A percentile compares a stretch with the other conserved stretches of the same genome.
These are phyloP conservation scores for Entophlyctis helioformis DNA, from an alignment of 192 early-diverging fungal species.

Conservation along the genomic window DNA sequence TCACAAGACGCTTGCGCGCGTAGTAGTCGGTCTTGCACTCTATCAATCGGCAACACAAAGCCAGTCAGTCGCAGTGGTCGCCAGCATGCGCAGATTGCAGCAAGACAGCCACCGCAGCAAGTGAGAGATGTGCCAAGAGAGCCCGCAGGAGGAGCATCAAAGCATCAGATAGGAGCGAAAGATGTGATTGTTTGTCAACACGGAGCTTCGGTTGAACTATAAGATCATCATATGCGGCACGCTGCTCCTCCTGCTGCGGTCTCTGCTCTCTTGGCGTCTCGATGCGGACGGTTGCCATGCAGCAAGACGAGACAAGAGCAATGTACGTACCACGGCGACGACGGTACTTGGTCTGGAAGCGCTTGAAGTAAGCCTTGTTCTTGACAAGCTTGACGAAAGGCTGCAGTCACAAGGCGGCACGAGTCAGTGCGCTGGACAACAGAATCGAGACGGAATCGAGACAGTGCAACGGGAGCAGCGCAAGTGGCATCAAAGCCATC, in stretches of 20 bases:
- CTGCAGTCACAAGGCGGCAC: conserved; percentile 7
- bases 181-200: conserved; percentile 70
- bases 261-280: too few species aligned
- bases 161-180: conserved; percentile 94
- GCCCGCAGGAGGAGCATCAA: too few species aligned
- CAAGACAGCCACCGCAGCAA: too few species aligned
- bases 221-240: conserved; percentile 50
- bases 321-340: conserved; percentile 79
- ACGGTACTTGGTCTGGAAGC: conserved; percentile 99
- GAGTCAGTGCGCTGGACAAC: too few species aligned
- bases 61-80: too few species aligned
- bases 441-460: too few species aligned
- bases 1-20: conserved; percentile 95
- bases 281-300: too few species aligned
- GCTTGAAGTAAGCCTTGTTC: conserved; percentile 99
- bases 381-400: conserved; percentile 68
- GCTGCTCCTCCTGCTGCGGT: background rate
- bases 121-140: too few species aligned
- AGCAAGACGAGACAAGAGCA: too few species aligned
- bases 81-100: background rate
- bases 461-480: too few species aligned
- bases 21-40: conserved; percentile 99
- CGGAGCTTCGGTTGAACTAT: conserved; percentile 71
- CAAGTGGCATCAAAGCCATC: too few species aligned
- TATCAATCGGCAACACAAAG: too few species aligned